These are phyloP conservation scores for Microcyclospora pomicola DNA, from an alignment of 2,329 filamentous ascomycete genomes.

Conservation along the genomic window DNA sequence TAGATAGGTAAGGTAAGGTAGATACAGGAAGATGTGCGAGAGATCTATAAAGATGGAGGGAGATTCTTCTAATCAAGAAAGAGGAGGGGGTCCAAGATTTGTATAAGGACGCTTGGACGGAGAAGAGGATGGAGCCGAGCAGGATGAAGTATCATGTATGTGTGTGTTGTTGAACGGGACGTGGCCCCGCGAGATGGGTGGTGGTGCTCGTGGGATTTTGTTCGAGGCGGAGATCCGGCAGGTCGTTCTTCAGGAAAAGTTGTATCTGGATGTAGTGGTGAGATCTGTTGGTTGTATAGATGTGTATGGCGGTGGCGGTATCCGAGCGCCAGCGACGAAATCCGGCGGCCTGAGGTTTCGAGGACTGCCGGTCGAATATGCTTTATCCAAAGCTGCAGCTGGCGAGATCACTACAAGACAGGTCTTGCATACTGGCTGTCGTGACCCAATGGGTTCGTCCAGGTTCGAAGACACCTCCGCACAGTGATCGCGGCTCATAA, in stretches of 20 bases:
- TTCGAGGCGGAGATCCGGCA: not conserved
- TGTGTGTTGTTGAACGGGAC: not conserved
- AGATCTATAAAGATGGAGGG: too few species aligned
- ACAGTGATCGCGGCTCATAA: too few species aligned
- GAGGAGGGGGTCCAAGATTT: too few species aligned
- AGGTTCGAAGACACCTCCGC: not conserved
- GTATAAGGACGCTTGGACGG: not conserved
- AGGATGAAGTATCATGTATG: not conserved
- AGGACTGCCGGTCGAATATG: too few species aligned
- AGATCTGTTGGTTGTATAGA: too few species aligned
- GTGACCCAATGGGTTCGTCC: not conserved
- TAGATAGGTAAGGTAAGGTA: too few species aligned
- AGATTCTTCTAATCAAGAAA: too few species aligned
- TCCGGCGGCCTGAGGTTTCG: too few species aligned
- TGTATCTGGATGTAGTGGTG: not conserved
- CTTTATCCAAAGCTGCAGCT: too few species aligned
- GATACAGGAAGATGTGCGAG: too few species aligned
- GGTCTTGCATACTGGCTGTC: not conserved
- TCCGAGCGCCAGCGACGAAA: too few species aligned
- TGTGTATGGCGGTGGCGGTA: too few species aligned
- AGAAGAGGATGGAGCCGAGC: not conserved
- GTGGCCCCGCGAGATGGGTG: not conserved
- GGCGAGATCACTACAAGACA: not conserved
- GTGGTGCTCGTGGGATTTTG: not conserved
- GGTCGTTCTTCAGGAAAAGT: not conserved